Conservation (phyloP, 192 early-diverging fungal species). For the Coemansia sp. region DNA sequence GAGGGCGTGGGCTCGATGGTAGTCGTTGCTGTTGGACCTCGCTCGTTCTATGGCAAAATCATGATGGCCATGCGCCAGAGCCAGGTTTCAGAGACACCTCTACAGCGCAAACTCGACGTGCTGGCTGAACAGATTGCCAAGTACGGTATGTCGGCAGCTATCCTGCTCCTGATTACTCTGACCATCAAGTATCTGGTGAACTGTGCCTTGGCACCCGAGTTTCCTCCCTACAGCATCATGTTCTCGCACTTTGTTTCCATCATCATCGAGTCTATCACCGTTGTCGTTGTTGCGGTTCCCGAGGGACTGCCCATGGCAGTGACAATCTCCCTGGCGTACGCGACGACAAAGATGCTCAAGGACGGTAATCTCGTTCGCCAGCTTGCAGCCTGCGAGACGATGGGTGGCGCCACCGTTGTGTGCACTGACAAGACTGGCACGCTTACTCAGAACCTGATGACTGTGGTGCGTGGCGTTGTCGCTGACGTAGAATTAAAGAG, state of each 20-base stretch:
- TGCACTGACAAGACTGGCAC: constrained; percentile 99
- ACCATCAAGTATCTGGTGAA: constrained; percentile 82
- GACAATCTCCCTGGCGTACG: constrained; percentile 90
- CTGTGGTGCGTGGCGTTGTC: constrained; percentile 78
- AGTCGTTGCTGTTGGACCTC: constrained; percentile 78
- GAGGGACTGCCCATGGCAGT: constrained; percentile 98
- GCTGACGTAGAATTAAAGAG: constrained; percentile 51
- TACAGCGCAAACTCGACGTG: constrained; percentile 86
- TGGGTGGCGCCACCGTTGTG: constrained; percentile 97
- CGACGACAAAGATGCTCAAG: constrained; percentile 91
- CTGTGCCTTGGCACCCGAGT: constrained; percentile 38
- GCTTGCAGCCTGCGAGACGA: constrained; percentile 96
- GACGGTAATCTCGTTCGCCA: constrained; percentile 97
- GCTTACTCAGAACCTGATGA: constrained; percentile 97
- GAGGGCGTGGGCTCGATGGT: constrained; percentile 88
- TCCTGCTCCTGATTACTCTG: constrained; percentile 85
- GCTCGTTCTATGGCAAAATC: constrained; percentile 87
- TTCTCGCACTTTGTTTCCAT: constrained; percentile 70
- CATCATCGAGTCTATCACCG: constrained; percentile 87
- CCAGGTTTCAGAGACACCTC: constrained; percentile 76
- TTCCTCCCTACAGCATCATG: constrained; percentile 51
- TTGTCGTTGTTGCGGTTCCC: constrained; percentile 96
- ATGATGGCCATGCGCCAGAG: constrained; percentile 85
- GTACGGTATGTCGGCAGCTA: constrained; percentile 76
- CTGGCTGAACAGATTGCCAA: constrained; percentile 95